Evolutionary conservation across 176 grass and related monocot genomes (phyloP), one percentile per base, ranked within the genome.

Genomic region (Saccharum officinarum): DNA sequence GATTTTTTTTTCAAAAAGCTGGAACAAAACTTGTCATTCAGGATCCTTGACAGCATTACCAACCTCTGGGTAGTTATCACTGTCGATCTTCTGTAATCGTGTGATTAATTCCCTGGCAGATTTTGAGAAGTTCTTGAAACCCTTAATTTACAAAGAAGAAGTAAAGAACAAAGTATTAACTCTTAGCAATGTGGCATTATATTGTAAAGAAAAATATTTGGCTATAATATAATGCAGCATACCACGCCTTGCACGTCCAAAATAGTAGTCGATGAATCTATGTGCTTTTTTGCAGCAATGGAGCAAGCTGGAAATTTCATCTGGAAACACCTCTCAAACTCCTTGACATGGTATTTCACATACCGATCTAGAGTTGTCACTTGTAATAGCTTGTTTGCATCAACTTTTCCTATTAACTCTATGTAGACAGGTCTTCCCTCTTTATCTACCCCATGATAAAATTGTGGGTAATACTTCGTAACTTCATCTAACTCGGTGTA

Each of bases 51-150:
- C 44, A n/a, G 71, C 20, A 73, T 87, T 33, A 86, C 71, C 38
- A 77, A 99, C 97, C 93, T 99, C 92, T 82, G 97, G 97, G 67
- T 99, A 99, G 79, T 99, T 99, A 82, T 99, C 93, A 88, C 65
- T 91, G 86, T 99, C 97, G 54, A 99, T 92, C 77, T 91, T 99
- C 86, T 99, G 92, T 76, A 99, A 69, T 45, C 75, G 92, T 42
- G 89, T 87, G 39, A 99, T 96, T 50, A 99, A 88, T 83, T 99
- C 97, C 90, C 97, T 84, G 59, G 97, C 97, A 86, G 85, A 41
- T 84, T 99, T 99, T 0, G 89, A 92, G 86, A 99, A 99, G 79
- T 96, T 99, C 76, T 99, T 99, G 28, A 96, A 87, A 66, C 97
- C 97, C 97, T 99, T 87, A 6, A 89, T 78, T 88, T 80, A 81